Base-by-base conservation (phyloP, 2,329 filamentous ascomycete genomes). In the Cladosporium cucumerinum region DNA sequence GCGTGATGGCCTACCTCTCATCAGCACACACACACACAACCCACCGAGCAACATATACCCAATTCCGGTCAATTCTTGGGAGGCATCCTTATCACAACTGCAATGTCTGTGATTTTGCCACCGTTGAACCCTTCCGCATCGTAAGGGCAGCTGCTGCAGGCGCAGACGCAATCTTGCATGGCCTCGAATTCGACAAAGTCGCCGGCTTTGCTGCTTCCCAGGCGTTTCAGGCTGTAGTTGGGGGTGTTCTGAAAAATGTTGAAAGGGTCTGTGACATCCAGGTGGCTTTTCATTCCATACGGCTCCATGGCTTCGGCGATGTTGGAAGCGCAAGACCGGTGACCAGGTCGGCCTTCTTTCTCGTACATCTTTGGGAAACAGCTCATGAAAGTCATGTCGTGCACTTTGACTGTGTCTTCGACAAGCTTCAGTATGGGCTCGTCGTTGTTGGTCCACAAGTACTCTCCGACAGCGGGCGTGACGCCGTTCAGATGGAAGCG, bases 241-340 rank as follows among this genome's bases (percentile, higher is more conserved):
- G 77, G 77, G 51, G 77, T 78, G 65, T 78, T 79, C 66, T 78
- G 77, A 64, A 78, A 79, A 62, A 77, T 70, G 69, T 79, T 79
- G 69, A 78, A 79, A 16, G 77, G 77, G 64, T 78, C 74, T 14
- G 75, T 74, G 10, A 76, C 71, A 32, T 78, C 75, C 28, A 78
- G 67, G 51, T 70, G 69, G 57, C 70, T 70, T 34, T 66, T 64
- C 73, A 78, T 77, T 8, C 77, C 77, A 58, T 71, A 74, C 8
- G 69, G 67, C 60, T 69, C 58, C 76, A 78, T 77, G 16, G 72
- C 77, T 65, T 78, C 76, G 2, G 74, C 74, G 51, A 78, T 75
- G 66, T 79, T 79, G 60, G 70, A 66, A 16, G 76, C 76, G 62
- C 78, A 79, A 59, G 70, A 75, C 16, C 77, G 66, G 67, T 79